phyloP scores from a whole-genome alignment of 805 yeast genomes.

The Suhomyces sp. region DNA sequence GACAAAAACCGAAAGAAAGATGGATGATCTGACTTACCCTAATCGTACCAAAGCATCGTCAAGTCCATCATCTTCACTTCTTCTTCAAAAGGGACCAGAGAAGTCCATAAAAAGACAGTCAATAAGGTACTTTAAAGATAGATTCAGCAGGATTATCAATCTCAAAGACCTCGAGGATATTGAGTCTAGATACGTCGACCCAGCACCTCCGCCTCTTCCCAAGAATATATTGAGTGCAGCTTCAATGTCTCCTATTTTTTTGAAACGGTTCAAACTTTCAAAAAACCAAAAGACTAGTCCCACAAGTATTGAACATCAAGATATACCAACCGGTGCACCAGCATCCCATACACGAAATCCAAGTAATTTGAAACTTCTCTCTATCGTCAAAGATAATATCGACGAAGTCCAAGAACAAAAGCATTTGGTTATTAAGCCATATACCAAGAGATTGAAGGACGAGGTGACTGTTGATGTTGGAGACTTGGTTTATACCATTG shows the following conservation, averaged over 20 bases:
- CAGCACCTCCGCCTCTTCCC: neutral
- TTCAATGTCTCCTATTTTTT: conserved; percentile 29
- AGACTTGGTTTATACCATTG: conserved; percentile 25
- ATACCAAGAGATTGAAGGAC: conserved; percentile 30
- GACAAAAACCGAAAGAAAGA: neutral
- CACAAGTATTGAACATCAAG: neutral
- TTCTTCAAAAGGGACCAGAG: neutral
- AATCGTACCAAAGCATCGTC: no score
- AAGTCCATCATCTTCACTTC: no score
- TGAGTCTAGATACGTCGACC: no score
- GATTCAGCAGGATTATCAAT: conserved; percentile 26
- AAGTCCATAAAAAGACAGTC: conserved; percentile 12
- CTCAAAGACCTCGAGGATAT: conserved; percentile 15
- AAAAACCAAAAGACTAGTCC: conserved; percentile 11
- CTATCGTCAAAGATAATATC: neutral
- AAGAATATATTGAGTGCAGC: neutral
- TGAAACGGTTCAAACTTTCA: conserved; percentile 34
- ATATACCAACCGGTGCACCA: no score
- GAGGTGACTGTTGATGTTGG: conserved; percentile 34
- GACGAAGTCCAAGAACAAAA: no score
- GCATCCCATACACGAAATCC: conserved; percentile 8
- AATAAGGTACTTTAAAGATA: conserved; percentile 13
- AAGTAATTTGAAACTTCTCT: neutral
- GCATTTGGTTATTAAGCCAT: conserved; percentile 26
- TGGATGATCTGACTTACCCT: no score